Base-by-base conservation (phyloP, 2,329 filamentous ascomycete genomes). In the Westerdykella aurantiaca region DNA sequence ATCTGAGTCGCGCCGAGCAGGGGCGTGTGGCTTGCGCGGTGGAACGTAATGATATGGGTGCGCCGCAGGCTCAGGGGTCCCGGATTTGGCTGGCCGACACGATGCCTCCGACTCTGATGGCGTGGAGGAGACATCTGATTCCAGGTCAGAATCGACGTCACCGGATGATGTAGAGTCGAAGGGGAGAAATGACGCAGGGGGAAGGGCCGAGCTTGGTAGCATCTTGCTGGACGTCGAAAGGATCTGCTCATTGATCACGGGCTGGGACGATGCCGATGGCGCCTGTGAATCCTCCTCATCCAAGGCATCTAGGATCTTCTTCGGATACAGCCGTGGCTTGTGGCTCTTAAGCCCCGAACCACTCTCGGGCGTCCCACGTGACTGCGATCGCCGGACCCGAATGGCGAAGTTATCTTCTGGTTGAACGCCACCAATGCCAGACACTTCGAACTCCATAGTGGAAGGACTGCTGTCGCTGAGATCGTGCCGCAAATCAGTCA, bases 221-320 rank as follows among this genome's bases (percentile, higher is more conserved):
- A 91, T 40, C 70, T 91, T 39, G 74, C 84, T 45, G 77, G 91
- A 49, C 70, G 85, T 45, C 73, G 88, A 51, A 69, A 84, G 34
- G 73, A 83, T 58, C 74, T 90, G 17, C 70, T 94, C 17, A 66
- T 78, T 44, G 82, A 95, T 72, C 1, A 58, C 42, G 2, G 46
- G 46, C 33, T 49, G 52, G 4, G 47, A 22, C 31, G 47, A 42
- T 21, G 41, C 34, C 23, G 42, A 25, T 11, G 46, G 40, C 17
- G 45, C 4, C 13, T 43, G 35, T 21, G 18, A 21, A 21, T 21
- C 18, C 25, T 29, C 25, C 9, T 56, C 42, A 9, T 55, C 39
- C n/a, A 73, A 50, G 13, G 67, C 58, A 1, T 60, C 55, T 4
- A 60, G 59, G 9, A 73, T 66, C 25, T 55, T 61, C 16, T 56